Conservation (phyloP, 129 eudicot species). For the Arctium lappa region DNA sequence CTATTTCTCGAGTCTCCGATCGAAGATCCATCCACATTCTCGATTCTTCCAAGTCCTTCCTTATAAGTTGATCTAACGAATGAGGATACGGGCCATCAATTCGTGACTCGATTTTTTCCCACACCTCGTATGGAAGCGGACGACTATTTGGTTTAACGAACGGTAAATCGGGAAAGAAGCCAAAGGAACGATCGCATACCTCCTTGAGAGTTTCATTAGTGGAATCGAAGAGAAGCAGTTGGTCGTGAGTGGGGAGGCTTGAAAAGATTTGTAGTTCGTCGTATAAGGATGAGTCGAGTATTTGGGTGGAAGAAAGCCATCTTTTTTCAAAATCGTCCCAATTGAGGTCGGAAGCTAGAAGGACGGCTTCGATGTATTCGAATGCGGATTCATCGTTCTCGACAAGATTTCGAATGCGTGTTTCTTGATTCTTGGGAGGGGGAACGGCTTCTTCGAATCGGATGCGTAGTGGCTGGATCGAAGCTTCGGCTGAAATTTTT, state of each 20-base stretch:
- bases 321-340: conserved; percentile 34
- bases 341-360: conserved; percentile 36
- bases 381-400: conserved; percentile 44
- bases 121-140: conserved; percentile 51
- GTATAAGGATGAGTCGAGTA: conserved; percentile 71
- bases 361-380: conserved; percentile 35
- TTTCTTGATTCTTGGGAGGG: conserved; percentile 32
- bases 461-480: conserved; percentile 68
- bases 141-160: conserved; percentile 15
- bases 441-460: conserved; percentile 52
- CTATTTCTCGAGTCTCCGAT: conserved; percentile 47
- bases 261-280: conserved; percentile 78
- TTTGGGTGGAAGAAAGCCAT: conserved; percentile 35
- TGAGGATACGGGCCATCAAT: conserved; percentile 28
- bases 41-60: conserved; percentile 45
- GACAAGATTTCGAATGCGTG: conserved; percentile 22
- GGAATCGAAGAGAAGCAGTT: conserved; percentile 74
- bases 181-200: conserved; percentile 52
- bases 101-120: conserved; percentile 66
- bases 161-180: conserved; percentile 38
- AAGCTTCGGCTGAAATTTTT: conserved; percentile 39
- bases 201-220: conserved; percentile 61
- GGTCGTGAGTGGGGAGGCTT: conserved; percentile 54
- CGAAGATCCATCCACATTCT: conserved; percentile 55
- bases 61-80: conserved; percentile 66